phyloP scores from a whole-genome alignment of 345 rosid species.

The Nephelium lappaceum region DNA sequence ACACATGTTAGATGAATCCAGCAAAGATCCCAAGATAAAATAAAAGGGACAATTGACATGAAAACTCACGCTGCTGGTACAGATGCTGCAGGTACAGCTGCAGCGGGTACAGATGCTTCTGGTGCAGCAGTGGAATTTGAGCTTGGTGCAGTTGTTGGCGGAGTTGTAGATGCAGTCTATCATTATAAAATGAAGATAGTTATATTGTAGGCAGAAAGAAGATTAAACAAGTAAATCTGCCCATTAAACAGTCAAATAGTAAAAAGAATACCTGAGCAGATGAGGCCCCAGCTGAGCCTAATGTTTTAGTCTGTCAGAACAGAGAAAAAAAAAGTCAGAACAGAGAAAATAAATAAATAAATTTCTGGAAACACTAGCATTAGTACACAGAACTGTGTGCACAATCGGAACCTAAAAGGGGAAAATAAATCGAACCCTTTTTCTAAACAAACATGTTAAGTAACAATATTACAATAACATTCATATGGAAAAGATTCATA shows the following conservation, averaged over 20 bases:
- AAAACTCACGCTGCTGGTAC: slow-evolving; percentile 60
- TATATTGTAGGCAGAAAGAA: neutral
- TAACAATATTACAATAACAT: neutral
- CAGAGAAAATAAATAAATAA: no score
- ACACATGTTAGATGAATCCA: slow-evolving; percentile 12
- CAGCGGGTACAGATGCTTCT: slow-evolving; percentile 55
- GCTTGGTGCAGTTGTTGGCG: slow-evolving; percentile 43
- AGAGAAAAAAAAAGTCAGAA: no score
- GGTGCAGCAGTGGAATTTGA: slow-evolving; percentile 45
- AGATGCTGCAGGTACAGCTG: slow-evolving; percentile 44
- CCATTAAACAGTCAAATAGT: slow-evolving; percentile 5
- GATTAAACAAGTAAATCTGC: slow-evolving; percentile 1
- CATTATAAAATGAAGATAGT: slow-evolving; percentile 16
- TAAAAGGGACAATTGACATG: neutral
- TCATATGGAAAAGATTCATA: neutral
- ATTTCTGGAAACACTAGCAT: neutral
- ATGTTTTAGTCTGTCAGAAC: slow-evolving; percentile 63
- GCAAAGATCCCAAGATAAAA: slow-evolving; percentile 7
- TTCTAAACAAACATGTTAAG: neutral
- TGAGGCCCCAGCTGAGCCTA: slow-evolving; percentile 54
- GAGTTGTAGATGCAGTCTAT: slow-evolving; percentile 61
- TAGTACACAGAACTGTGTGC: neutral
- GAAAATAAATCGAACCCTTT: neutral
- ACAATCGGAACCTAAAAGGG: neutral
- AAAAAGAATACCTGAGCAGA: slow-evolving; percentile 57